Evolutionary conservation across 2,329 filamentous ascomycete species (phyloP).

Genomic region (Apiospora rasikravindrae): DNA sequence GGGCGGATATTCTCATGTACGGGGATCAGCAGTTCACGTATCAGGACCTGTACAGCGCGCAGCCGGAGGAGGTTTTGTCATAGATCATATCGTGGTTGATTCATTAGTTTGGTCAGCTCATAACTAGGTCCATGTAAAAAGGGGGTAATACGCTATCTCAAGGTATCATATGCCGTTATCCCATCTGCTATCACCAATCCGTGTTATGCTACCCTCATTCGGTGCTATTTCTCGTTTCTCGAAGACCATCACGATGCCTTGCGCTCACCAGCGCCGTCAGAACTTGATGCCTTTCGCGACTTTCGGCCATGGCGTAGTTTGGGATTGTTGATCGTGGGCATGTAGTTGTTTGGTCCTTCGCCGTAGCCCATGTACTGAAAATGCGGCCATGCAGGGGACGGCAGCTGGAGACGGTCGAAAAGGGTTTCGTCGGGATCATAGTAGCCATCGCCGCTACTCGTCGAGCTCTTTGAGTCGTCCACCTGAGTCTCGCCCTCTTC

Average conservation of each 20-base stretch:
- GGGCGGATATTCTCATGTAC: constrained; percentile 8
- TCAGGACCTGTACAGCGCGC: constrained; percentile 3
- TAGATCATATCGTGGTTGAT: background rate
- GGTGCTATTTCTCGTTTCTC: background rate
- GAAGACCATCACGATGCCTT: no score
- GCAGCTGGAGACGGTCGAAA: background rate
- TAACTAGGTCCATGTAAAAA: no score
- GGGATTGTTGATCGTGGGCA: background rate
- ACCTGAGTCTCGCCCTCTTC: background rate
- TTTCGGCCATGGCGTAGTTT: background rate
- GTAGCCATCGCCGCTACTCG: background rate
- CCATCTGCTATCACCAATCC: background rate
- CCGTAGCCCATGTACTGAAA: background rate
- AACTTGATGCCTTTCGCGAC: background rate
- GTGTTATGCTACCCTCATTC: background rate
- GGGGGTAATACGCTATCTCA: no score
- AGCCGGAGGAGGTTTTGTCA: background rate
- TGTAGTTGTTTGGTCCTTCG: background rate
- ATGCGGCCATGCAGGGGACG: background rate
- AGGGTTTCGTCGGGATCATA: background rate
- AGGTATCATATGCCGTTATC: no score
- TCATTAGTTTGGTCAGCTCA: background rate
- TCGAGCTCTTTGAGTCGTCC: background rate
- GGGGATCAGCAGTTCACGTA: background rate
- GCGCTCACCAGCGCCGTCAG: background rate